Base-by-base conservation (phyloP, 768 basidiomycete species). In the Leucogyrophana mollusca region DNA sequence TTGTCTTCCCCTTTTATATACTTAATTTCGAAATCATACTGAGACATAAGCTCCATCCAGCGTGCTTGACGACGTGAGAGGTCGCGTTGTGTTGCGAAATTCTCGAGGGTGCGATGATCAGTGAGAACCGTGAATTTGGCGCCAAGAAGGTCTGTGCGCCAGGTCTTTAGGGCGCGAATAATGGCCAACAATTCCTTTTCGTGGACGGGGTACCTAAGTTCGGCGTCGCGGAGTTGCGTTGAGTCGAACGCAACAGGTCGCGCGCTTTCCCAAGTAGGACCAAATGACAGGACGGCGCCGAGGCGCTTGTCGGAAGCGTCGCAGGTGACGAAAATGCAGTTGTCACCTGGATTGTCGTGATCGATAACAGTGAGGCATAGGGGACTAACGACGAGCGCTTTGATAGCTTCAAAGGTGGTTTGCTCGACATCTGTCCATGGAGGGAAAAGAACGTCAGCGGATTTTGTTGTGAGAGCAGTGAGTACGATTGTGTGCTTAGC, bases 1-100 rank as follows among this genome's bases (percentile, higher is more conserved):
- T 79, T 76, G 4, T 66, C 61, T 1, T 54, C 53, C 0, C 73
- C 73, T 0, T 57, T 46, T 59, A 78, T 48, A 44, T 74, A 76
- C 3, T 44, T 40, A 14, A 74, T 66, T 0, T 51, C 34, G 13
- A 56, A 57, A 32, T 76, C 64, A 49, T 73, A 78, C 17, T 66
- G 51, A 0, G 49, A 35, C 0, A 79, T 44, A 16, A 69, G 65
- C 40, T 76, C 70, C 1, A 70, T 21, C 76, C 74, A 76, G 0
- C 64, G 56, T 0, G 62, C 61, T 37, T 73, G 74, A 0, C 65
- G 43, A 0, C 58, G 47, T 0, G 62, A 72, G 1, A 76, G 49
- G 18, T 70, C 55, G 3, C 43, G 33, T 43, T 74, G 72, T 0
- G 43, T 50, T 1, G 56, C 9, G 41, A 74, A 69, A 6, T 35